These are phyloP conservation scores for Populus hybrid DNA, from an alignment of 441 rosid species.

Conservation along the genomic window DNA sequence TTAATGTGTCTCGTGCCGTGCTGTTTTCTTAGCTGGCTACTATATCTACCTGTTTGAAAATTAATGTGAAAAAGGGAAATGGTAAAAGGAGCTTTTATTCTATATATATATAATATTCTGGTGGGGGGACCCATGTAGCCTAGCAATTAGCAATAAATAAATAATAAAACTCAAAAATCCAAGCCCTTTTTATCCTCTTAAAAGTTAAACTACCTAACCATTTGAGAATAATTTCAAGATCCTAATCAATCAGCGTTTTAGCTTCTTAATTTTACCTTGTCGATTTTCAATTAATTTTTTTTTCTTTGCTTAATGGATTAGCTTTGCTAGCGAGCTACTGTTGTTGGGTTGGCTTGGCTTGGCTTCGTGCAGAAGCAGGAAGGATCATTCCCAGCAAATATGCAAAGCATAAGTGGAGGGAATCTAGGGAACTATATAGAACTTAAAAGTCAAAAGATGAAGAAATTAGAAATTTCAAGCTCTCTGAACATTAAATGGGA, in stretches of 20 bases:
- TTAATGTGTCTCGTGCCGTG: neutral
- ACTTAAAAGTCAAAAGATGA: conserved; percentile 25
- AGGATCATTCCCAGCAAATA: conserved; percentile 4
- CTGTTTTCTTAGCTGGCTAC: conserved; percentile 19
- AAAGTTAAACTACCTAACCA: conserved; percentile 24
- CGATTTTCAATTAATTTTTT: conserved; percentile 15
- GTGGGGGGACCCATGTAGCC: conserved; percentile 27
- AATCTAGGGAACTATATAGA: conserved; percentile 20
- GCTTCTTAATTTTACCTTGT: neutral
- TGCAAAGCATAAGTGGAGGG: conserved; percentile 25
- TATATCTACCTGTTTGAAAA: conserved; percentile 41
- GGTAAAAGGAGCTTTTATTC: conserved; percentile 16
- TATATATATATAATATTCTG: neutral
- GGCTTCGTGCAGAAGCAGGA: neutral
- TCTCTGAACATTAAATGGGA: neutral
- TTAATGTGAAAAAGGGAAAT: conserved; percentile 17
- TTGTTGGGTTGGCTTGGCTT: neutral
- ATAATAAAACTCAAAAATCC: neutral
- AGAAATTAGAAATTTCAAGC: conserved; percentile 19
- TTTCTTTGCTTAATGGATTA: neutral
- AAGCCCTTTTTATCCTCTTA: conserved; percentile 24
- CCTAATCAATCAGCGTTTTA: neutral
- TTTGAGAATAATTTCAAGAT: conserved; percentile 4
- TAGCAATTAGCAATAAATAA: neutral
- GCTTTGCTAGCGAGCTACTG: conserved; percentile 9